Percentiles rank a stretch among this genome's conserved stretches.
Evolutionary conservation across 208 protist genomes (phyloP).

Genomic region (Trypanosoma brucei): DNA sequence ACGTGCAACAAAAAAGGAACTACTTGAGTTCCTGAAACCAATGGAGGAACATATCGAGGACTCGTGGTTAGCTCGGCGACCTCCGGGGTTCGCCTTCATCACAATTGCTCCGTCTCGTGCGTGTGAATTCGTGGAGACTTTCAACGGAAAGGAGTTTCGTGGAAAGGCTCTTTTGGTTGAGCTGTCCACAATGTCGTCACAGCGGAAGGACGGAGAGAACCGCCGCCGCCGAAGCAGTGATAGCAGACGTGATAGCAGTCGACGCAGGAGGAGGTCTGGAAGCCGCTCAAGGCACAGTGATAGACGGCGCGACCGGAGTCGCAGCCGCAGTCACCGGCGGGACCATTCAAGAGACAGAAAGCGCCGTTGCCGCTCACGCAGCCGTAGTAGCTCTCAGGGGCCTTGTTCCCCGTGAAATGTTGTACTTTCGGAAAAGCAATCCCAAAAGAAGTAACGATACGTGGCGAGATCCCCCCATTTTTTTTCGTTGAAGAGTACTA

Average conservation of each 20-base stretch:
- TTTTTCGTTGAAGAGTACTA: background rate
- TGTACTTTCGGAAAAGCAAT: background rate
- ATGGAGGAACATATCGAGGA: constrained; percentile 26
- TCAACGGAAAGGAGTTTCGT: constrained; percentile 24
- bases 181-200: constrained; percentile 13
- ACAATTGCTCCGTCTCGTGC: constrained; percentile 16
- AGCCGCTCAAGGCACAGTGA: constrained; percentile 16
- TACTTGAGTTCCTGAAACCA: constrained; percentile 23
- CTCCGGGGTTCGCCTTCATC: constrained; percentile 26
- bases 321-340: constrained; percentile 13
- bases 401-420: constrained; percentile 17
- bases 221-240: constrained; percentile 16
- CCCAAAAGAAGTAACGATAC: background rate
- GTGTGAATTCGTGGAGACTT: constrained; percentile 18
- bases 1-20: constrained; percentile 25
- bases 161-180: constrained; percentile 24
- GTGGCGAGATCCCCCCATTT: background rate
- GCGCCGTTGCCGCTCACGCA: constrained; percentile 19
- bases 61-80: constrained; percentile 21
- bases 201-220: constrained; percentile 1
- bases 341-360: constrained; percentile 20
- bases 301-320: constrained; percentile 11
- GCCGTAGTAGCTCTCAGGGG: constrained; percentile 16
- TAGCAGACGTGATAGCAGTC: background rate
- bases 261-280: constrained; percentile 8